phyloP scores from a whole-genome alignment of 371 early-diverging fungal genomes.

The Furculomyces boomerangus region DNA sequence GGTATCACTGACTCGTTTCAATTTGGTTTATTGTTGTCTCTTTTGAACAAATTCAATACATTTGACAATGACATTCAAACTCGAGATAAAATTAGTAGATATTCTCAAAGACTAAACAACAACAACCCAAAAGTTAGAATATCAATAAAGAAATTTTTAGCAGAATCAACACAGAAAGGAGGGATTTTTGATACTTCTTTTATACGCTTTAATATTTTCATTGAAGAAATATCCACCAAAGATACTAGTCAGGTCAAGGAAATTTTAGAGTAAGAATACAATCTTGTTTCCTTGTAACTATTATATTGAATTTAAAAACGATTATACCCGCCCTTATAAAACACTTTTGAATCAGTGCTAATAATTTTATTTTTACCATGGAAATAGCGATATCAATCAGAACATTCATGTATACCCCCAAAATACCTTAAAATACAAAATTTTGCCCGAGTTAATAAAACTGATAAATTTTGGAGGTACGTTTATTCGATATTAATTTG shows the following conservation, averaged over 20 bases:
- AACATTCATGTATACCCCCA: slow-evolving; percentile 52
- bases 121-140: not conserved
- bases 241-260: not conserved
- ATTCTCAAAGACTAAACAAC: not conserved
- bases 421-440: slow-evolving; percentile 71
- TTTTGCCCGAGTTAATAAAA: slow-evolving; percentile 74
- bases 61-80: too few species aligned
- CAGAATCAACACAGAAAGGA: not conserved
- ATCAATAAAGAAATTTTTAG: not conserved
- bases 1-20: slow-evolving; percentile 1
- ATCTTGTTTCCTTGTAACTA: too few species aligned
- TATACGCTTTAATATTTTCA: slow-evolving; percentile 1
- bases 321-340: not conserved
- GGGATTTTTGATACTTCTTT: slow-evolving; percentile 1
- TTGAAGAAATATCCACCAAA: slow-evolving; percentile 3
- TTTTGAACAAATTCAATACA: too few species aligned
- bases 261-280: slow-evolving; percentile 2
- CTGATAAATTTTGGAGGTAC: slow-evolving; percentile 81
- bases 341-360: not conserved
- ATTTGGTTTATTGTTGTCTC: not conserved
- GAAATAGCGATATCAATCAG: not conserved
- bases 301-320: too few species aligned
- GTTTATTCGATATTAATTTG: too few species aligned
- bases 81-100: too few species aligned
- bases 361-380: not conserved